Percentiles rank a stretch among this genome's conserved stretches.
Evolutionary conservation across 495 filamentous ascomycete genomes (phyloP).

Genomic region (Clavariopsis aquatica): DNA sequence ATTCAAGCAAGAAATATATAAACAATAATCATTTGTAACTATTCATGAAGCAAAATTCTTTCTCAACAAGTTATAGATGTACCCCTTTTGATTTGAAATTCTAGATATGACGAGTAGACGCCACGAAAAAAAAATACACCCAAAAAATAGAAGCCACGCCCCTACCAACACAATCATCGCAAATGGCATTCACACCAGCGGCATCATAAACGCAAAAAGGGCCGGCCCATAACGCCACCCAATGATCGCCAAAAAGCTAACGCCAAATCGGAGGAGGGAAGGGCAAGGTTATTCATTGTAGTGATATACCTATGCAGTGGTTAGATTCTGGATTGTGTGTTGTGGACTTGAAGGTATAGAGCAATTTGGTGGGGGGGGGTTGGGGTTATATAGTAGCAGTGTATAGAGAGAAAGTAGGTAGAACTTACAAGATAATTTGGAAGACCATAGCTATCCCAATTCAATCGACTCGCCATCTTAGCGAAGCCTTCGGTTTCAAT

Average conservation of each 20-base stretch:
- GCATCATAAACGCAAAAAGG: neutral
- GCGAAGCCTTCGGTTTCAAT: conserved; percentile 99
- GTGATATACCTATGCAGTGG: conserved; percentile 50
- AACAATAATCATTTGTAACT: no score
- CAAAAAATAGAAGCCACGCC: no score
- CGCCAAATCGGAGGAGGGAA: neutral
- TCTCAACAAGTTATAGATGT: no score
- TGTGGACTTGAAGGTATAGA: no score
- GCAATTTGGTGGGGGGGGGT: no score
- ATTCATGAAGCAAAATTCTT: no score
- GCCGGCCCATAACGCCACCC: conserved; percentile 27
- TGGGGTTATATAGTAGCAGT: no score
- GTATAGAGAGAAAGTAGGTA: neutral
- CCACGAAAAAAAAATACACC: conserved; percentile 7
- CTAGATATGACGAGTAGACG: neutral
- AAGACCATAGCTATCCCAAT: conserved; percentile 79
- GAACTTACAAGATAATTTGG: conserved; percentile 91
- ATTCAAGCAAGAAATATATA: no score
- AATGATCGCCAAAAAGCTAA: conserved; percentile 17
- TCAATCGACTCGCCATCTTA: conserved; percentile 88
- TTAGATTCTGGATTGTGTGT: no score
- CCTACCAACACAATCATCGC: neutral
- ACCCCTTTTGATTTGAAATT: no score
- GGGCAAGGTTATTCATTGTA: conserved; percentile 71
- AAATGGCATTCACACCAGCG: neutral